Evolutionary conservation across 108 stramenopile species (phyloP), one percentile per base, ranked within the genome.

Genomic region (Thalassiosira profunda): DNA sequence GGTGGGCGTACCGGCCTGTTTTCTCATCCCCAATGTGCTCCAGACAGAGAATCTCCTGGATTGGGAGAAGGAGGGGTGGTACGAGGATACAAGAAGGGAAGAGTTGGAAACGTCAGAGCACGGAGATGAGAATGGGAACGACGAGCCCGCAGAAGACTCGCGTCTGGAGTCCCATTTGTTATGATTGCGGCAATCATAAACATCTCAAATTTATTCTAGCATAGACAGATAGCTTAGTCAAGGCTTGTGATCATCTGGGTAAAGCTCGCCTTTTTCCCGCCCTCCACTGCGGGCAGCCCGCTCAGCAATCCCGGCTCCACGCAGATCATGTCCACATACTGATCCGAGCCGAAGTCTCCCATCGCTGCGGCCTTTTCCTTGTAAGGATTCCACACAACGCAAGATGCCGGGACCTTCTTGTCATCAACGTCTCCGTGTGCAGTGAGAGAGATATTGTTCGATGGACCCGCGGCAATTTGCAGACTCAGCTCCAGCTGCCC

Each of bases 311-410:
- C 90, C 24, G 93, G 93, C 56, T 94, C 90, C 10, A 91, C 86
- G 61, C 93, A 94, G 45, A 94, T 86, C 88, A 94, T 91, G 11
- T 91, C 90, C 23, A 69, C 37, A 55, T 91, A 86, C 73, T 85
- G 76, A 51, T 91, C 90, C 24, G 85, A 74, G 10, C 83, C 85
- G 67, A 94, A 91, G 53, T 94, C 93, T 12, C 46, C 45, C 90
- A 94, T 90, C 2, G 75, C 81, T 26, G 58, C 70, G 1, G 90
- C 88, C 26, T 91, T 94, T 24, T 76, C 72, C 30, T 74, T 66
- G 43, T 82, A 74, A 26, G 90, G 93, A 76, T 76, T 74, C 73
- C 69, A 74, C 8, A 74, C 60, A 3, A 81, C 74, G 24, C 66
- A 42, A 33, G 66, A 67, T 11, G 89, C 86, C 5, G 86, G 85